phyloP scores from a whole-genome alignment of 2,329 filamentous ascomycete genomes.

The Hymenoscyphus scutula region DNA sequence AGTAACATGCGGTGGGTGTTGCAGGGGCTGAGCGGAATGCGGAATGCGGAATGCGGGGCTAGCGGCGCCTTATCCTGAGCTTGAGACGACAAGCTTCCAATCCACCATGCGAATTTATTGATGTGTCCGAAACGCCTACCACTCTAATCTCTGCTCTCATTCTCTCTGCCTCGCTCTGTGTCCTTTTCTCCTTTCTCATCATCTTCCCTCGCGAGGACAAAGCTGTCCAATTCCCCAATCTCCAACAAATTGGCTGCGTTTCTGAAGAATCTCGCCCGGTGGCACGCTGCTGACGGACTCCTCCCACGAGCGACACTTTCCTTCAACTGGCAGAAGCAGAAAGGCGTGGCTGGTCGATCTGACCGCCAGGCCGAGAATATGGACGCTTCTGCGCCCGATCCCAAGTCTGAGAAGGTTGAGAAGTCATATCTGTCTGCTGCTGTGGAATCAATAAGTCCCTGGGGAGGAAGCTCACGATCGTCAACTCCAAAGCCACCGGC shows the following conservation, averaged over 20 bases:
- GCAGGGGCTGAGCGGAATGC: neutral
- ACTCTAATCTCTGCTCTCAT: neutral
- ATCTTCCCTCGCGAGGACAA: neutral
- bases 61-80: neutral
- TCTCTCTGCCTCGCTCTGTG: neutral
- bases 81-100: slow-evolving; percentile 4
- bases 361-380: slow-evolving; percentile 30
- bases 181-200: neutral
- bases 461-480: slow-evolving; percentile 49
- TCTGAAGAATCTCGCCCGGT: slow-evolving; percentile 25
- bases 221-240: neutral
- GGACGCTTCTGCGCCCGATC: slow-evolving; percentile 26
- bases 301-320: slow-evolving; percentile 16
- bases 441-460: slow-evolving; percentile 61
- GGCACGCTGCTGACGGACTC: slow-evolving; percentile 24
- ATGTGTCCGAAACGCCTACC: neutral
- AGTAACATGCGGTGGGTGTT: neutral
- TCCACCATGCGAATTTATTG: slow-evolving; percentile 1
- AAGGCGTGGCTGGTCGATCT: slow-evolving; percentile 29
- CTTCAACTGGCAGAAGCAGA: slow-evolving; percentile 23
- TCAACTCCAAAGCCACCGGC: slow-evolving; percentile 48
- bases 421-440: slow-evolving; percentile 60
- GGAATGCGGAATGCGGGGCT: neutral
- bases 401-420: slow-evolving; percentile 50
- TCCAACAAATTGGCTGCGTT: slow-evolving; percentile 30